Conservation (phyloP, 2,329 filamentous ascomycete genomes). For the Pseudogymnoascus sp. region DNA sequence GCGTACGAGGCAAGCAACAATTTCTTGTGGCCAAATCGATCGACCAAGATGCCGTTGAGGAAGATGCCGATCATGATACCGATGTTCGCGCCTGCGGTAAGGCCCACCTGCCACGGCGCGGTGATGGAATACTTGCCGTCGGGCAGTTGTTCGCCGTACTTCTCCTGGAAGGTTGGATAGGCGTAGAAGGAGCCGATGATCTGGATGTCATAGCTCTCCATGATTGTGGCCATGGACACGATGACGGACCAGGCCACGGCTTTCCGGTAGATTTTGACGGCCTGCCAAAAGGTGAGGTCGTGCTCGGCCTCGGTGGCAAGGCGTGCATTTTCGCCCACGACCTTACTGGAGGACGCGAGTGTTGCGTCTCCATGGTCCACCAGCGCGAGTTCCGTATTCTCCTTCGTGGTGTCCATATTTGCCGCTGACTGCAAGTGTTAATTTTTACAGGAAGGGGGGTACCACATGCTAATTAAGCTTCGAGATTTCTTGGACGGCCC, state of each 20-base stretch:
- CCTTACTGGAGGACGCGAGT: background rate
- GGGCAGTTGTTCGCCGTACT: conserved; percentile 27
- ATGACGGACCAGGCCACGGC: conserved; percentile 75
- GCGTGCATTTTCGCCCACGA: conserved; percentile 7
- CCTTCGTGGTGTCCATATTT: conserved; percentile 1
- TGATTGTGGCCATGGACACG: conserved; percentile 80
- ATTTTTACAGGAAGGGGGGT: background rate
- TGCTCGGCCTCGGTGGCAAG: conserved; percentile 53
- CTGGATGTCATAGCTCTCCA: conserved; percentile 83
- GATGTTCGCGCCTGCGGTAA: conserved; percentile 22
- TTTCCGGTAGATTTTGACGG: conserved; percentile 76
- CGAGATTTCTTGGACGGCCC: background rate
- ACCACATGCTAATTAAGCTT: background rate
- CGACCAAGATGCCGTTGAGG: conserved; percentile 38
- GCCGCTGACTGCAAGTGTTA: background rate
- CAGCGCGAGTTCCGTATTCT: background rate
- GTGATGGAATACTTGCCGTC: conserved; percentile 25
- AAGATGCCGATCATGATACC: conserved; percentile 39
- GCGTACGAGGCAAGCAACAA: conserved; percentile 40
- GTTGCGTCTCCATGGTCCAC: background rate
- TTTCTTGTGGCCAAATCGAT: conserved; percentile 43
- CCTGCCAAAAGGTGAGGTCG: conserved; percentile 65
- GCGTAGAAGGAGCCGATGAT: conserved; percentile 68
- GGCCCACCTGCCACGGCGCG: conserved; percentile 26
- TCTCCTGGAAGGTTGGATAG: conserved; percentile 28